Evolutionary conservation across 2,329 filamentous ascomycete genomes (phyloP).

Genomic region (Colletotrichum sp.): DNA sequence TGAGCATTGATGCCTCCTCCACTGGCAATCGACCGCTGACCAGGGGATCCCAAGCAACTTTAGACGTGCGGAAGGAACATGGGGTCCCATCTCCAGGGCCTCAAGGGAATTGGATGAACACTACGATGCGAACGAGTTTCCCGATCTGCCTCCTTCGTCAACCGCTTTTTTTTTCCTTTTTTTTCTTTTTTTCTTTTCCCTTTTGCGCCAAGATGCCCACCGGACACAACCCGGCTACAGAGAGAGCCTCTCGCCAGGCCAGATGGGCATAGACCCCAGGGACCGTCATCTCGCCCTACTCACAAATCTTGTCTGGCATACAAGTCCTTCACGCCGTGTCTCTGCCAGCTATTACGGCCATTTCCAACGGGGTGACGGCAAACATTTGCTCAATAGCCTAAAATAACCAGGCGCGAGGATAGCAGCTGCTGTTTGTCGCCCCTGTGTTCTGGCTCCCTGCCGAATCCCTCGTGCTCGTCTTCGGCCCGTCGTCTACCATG

Average conservation of each 20-base stretch:
- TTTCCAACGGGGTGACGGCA: not conserved
- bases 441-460: not conserved
- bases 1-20: not conserved
- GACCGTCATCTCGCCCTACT: not conserved
- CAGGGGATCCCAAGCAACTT: not conserved
- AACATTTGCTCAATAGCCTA: not conserved
- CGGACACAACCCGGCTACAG: not conserved
- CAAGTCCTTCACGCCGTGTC: not conserved
- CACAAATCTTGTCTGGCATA: not conserved
- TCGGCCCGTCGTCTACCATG: not conserved
- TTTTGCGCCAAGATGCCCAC: not conserved
- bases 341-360: not conserved
- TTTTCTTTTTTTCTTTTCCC: not conserved
- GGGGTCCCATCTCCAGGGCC: not conserved
- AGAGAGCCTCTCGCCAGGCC: not conserved
- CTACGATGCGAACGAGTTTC: constrained; percentile 1
- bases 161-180: not conserved
- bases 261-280: not conserved
- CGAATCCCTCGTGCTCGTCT: not conserved
- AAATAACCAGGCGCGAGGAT: not conserved
- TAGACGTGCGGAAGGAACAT: not conserved
- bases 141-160: not conserved
- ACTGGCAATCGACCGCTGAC: not conserved
- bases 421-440: not conserved
- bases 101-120: not conserved